A percentile compares a stretch with the other conserved stretches of the same genome.
phyloP scores from a whole-genome alignment of 441 rosid species.

The Viola pubescens region DNA sequence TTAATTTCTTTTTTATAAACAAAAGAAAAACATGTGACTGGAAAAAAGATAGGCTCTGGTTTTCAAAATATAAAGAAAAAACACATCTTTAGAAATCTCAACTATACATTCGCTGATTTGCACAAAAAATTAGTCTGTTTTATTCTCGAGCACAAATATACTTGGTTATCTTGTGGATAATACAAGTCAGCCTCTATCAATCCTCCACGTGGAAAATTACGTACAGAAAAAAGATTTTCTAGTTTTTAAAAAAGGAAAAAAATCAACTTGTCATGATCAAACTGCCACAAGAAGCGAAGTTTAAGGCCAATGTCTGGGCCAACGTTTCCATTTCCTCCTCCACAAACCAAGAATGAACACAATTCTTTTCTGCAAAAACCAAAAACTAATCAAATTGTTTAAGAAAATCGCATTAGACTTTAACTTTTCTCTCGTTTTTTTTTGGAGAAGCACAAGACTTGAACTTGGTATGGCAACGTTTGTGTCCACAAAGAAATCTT shows the following conservation, averaged over 20 bases:
- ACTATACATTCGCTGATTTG: too few species aligned
- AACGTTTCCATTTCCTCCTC: conserved; percentile 15
- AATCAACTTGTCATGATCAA: background rate
- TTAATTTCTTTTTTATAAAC: too few species aligned
- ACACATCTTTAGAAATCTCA: too few species aligned
- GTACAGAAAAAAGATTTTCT: background rate
- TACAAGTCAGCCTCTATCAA: conserved; percentile 15
- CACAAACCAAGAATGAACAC: conserved; percentile 12
- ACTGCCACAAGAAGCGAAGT: too few species aligned
- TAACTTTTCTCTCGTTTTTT: background rate
- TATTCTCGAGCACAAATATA: background rate
- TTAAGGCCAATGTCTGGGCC: background rate
- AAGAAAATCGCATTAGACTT: background rate
- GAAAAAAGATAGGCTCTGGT: too few species aligned
- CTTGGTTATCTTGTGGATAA: conserved; percentile 9
- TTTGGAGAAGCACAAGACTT: background rate
- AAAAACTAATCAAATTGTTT: background rate
- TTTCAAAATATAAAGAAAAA: too few species aligned
- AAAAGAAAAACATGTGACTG: too few species aligned
- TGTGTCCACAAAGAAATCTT: background rate
- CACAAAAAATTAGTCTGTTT: background rate
- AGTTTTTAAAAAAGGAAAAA: background rate
- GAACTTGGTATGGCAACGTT: background rate
- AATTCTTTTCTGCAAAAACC: background rate
- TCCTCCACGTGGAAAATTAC: conserved; percentile 22